Evolutionary conservation across 139 green algal genomes (phyloP).

Genomic region (Zygnema cylindricum): DNA sequence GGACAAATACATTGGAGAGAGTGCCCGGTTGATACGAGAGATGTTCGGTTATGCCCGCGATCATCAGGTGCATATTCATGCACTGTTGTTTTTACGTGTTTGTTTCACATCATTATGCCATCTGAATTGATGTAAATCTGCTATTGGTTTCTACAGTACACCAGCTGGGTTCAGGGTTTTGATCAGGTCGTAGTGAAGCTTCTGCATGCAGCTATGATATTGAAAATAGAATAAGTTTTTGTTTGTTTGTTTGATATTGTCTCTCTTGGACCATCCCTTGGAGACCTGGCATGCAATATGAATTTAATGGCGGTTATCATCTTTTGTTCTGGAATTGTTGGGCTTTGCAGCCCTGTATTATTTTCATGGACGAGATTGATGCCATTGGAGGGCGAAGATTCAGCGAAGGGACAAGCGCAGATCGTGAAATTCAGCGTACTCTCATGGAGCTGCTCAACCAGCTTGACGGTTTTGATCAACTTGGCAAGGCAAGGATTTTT

Average conservation of each 20-base stretch:
- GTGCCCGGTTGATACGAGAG: conserved; percentile 93
- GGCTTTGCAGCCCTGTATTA: conserved; percentile 69
- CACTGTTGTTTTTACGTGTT: no score
- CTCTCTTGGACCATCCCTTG: no score
- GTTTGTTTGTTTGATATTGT: no score
- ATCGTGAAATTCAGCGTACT: conserved; percentile 98
- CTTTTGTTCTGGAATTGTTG: no score
- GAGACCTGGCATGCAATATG: no score
- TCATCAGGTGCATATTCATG: conserved; percentile 78
- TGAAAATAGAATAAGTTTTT: no score
- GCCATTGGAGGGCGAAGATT: conserved; percentile 96
- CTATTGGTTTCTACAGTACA: neutral
- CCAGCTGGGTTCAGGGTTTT: no score
- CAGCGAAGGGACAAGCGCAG: conserved; percentile 94
- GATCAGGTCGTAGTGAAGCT: no score
- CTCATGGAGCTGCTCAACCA: conserved; percentile 98
- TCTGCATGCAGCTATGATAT: no score
- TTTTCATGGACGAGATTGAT: conserved; percentile 85
- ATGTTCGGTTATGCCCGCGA: conserved; percentile 97
- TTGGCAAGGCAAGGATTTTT: conserved; percentile 80
- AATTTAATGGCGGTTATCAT: no score
- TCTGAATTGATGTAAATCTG: no score
- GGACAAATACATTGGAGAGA: conserved; percentile 99
- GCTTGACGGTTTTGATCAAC: conserved; percentile 97
- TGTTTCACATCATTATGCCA: no score